phyloP scores from a whole-genome alignment of 2,329 filamentous ascomycete genomes.

The Calonectria hongkongensis region DNA sequence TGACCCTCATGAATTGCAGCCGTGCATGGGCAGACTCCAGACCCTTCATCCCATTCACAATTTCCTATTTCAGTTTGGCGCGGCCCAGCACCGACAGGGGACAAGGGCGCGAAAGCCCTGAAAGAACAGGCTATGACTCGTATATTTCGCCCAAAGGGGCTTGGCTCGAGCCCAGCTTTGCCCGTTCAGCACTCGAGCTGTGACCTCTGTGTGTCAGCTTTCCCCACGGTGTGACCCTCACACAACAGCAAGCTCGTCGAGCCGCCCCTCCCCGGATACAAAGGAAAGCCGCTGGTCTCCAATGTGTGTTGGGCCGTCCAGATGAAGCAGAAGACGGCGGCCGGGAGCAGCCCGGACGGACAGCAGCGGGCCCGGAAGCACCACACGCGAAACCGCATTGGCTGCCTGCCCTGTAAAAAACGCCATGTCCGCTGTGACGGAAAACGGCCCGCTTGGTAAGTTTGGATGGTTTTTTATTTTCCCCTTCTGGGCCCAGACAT shows the following conservation, averaged over 20 bases:
- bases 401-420: not conserved
- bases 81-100: not conserved
- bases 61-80: constrained; percentile 22
- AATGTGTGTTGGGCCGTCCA: not conserved
- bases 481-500: not conserved
- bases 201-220: not conserved
- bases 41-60: not conserved
- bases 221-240: not conserved
- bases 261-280: not conserved
- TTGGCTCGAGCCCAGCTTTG: not conserved
- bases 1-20: no score
- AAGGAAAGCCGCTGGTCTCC: not conserved
- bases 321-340: not conserved
- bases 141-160: constrained; percentile 12
- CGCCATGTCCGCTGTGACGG: constrained; percentile 3
- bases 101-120: constrained; percentile 2
- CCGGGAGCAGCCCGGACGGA: not conserved
- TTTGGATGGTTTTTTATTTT: not conserved
- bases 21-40: no score
- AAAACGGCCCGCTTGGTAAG: constrained; percentile 7
- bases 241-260: not conserved
- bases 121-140: not conserved
- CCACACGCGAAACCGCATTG: constrained; percentile 7
- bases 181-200: not conserved
- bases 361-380: constrained; percentile 7